These are phyloP conservation scores for Macadamia integrifolia DNA, from an alignment of 164 flowering plant genomes.

Conservation along the genomic window DNA sequence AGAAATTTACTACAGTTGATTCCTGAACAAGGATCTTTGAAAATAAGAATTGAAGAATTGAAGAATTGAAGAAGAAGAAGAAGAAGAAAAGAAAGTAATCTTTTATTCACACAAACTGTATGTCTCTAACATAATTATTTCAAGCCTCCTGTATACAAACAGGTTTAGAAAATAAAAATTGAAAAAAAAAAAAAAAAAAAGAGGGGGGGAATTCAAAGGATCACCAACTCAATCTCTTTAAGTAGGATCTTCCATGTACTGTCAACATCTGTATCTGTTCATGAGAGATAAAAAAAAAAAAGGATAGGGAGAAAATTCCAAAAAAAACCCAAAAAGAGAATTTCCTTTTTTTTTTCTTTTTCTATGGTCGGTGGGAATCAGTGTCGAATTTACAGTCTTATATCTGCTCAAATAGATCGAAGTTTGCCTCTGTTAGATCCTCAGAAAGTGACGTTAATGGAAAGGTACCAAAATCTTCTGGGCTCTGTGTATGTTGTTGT, in stretches of 20 bases:
- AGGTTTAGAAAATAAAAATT: not conserved
- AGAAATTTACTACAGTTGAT: too few relatives aligned
- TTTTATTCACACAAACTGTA: not conserved
- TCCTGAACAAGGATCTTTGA: too few relatives aligned
- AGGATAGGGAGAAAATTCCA: not conserved
- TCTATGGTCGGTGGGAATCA: not conserved
- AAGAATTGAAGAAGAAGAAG: not conserved
- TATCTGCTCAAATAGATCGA: conserved; percentile 45
- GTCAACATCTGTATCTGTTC: not conserved
- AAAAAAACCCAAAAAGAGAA: not conserved
- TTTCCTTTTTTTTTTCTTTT: too few relatives aligned
- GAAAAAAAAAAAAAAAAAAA: not conserved
- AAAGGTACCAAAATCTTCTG: conserved; percentile 45
- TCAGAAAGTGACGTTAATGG: conserved; percentile 40
- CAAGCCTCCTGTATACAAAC: not conserved
- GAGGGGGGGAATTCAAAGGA: not conserved
- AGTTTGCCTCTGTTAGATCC: conserved; percentile 35
- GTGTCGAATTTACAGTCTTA: conserved; percentile 30
- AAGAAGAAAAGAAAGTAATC: not conserved
- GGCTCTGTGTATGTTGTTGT: conserved; percentile 19
- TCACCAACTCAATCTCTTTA: conserved; percentile 5
- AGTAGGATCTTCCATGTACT: conserved; percentile 6
- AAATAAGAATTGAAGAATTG: not conserved
- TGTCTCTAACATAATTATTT: conserved; percentile 3
- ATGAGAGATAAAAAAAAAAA: not conserved